Evolutionary conservation across 2,329 filamentous ascomycete genomes (phyloP).

Genomic region (Ceratocystis huliohia): DNA sequence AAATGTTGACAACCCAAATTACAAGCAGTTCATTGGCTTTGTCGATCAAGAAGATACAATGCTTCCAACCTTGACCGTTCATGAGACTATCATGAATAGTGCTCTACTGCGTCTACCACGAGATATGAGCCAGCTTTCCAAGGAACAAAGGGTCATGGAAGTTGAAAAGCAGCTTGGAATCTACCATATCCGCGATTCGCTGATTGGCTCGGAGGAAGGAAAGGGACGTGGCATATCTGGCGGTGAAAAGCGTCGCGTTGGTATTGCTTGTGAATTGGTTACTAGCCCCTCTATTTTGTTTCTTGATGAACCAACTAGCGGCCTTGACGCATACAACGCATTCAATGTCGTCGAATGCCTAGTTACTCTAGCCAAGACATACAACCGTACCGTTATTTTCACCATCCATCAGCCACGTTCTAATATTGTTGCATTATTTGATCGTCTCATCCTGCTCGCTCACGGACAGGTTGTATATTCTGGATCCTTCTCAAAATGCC

Average conservation of each 20-base stretch:
- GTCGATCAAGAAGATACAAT: conserved; percentile 98
- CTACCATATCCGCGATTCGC: conserved; percentile 80
- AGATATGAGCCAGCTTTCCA: conserved; percentile 77
- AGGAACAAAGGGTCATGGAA: conserved; percentile 81
- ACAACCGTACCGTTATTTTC: conserved; percentile 94
- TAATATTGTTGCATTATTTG: conserved; percentile 95
- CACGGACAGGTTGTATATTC: conserved; percentile 87
- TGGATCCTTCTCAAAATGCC: conserved; percentile 76
- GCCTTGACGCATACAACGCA: conserved; percentile 90
- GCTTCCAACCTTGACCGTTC: conserved; percentile 87
- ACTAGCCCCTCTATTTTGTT: conserved; percentile 96
- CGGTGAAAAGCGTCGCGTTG: conserved; percentile 89
- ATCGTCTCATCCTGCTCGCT: conserved; percentile 81
- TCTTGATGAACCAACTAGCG: conserved; percentile 92
- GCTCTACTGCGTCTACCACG: conserved; percentile 81
- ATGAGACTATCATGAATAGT: conserved; percentile 93
- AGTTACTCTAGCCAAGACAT: conserved; percentile 86
- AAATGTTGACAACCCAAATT: conserved; percentile 70
- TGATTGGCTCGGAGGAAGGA: conserved; percentile 92
- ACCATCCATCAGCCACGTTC: conserved; percentile 97
- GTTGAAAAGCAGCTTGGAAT: conserved; percentile 95
- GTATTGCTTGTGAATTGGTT: conserved; percentile 93
- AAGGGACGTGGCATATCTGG: conserved; percentile 91
- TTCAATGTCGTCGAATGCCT: conserved; percentile 97
- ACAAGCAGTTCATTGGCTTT: conserved; percentile 85